phyloP scores from a whole-genome alignment of 1,284 basidiomycete species.

The Inonotus hispidus region DNA sequence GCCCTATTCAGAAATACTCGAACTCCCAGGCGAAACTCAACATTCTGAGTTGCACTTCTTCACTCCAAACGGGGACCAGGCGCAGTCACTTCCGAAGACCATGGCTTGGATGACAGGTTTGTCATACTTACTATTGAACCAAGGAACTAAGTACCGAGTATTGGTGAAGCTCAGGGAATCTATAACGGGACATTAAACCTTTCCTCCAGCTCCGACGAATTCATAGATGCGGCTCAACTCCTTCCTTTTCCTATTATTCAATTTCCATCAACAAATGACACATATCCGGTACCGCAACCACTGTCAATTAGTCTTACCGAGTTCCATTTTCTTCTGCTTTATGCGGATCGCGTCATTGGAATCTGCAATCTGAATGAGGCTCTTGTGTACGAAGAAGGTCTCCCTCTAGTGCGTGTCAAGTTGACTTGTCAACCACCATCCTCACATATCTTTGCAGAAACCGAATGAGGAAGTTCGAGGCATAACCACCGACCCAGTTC shows the following conservation, averaged over 20 bases:
- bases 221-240: conserved; percentile 73
- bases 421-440: background rate
- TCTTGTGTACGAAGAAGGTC: conserved; percentile 76
- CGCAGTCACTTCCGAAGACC: conserved; percentile 54
- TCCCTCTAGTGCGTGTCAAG: conserved; percentile 63
- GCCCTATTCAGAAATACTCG: conserved; percentile 66
- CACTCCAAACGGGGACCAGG: conserved; percentile 64
- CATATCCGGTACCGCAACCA: conserved; percentile 34
- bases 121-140: background rate
- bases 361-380: conserved; percentile 81
- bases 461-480: conserved; percentile 67
- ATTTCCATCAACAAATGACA: conserved; percentile 23
- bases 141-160: background rate
- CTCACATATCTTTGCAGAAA: conserved; percentile 43
- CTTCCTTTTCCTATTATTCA: conserved; percentile 54
- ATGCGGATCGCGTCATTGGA: conserved; percentile 73
- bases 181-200: conserved; percentile 79
- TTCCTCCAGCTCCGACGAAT: conserved; percentile 60
- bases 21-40: conserved; percentile 72
- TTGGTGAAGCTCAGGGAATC: conserved; percentile 63
- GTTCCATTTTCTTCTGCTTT: conserved; percentile 90
- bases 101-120: conserved; percentile 89
- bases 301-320: conserved; percentile 82
- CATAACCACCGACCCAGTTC: conserved; percentile 77
- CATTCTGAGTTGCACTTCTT: conserved; percentile 78